phyloP scores from a whole-genome alignment of 345 rosid species.

The Aegle marmelos region DNA sequence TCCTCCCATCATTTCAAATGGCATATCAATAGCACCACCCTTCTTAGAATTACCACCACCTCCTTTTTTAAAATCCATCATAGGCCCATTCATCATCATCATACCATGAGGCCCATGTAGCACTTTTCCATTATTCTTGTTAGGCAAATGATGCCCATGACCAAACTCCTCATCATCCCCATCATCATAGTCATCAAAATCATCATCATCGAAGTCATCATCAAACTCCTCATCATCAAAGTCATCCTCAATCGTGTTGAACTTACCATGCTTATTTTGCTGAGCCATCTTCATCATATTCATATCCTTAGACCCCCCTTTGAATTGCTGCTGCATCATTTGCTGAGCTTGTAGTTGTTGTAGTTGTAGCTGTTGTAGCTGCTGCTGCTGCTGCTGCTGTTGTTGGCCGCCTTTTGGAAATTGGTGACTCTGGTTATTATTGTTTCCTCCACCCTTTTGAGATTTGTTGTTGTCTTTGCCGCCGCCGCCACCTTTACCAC shows the following conservation, averaged over 20 bases:
- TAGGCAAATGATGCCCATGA: conserved; percentile 42
- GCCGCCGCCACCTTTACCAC: conserved; percentile 37
- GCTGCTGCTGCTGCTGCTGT: conserved; percentile 36
- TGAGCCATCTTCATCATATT: conserved; percentile 27
- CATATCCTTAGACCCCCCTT: conserved; percentile 44
- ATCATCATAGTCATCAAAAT: conserved; percentile 38
- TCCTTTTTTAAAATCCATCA: conserved; percentile 22
- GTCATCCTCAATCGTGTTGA: conserved; percentile 51
- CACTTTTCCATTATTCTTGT: conserved; percentile 34
- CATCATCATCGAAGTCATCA: conserved; percentile 31
- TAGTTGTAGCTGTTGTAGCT: conserved; percentile 33
- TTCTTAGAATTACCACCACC: conserved; percentile 37
- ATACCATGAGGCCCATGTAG: conserved; percentile 33
- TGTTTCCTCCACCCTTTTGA: conserved; percentile 39
- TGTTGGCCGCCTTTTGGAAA: conserved; percentile 35
- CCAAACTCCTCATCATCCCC: conserved; percentile 46
- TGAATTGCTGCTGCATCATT: conserved; percentile 45
- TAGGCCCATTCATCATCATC: conserved; percentile 47
- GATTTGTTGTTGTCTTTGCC: conserved; percentile 51
- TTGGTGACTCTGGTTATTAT: neutral
- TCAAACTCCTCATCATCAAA: conserved; percentile 32
- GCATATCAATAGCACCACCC: conserved; percentile 51
- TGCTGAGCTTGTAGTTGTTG: conserved; percentile 22
- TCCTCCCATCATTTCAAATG: conserved; percentile 47
- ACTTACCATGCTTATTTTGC: conserved; percentile 59